These are phyloP conservation scores for Podaxis sp. DNA, from an alignment of 768 basidiomycete genomes.

Conservation along the genomic window DNA sequence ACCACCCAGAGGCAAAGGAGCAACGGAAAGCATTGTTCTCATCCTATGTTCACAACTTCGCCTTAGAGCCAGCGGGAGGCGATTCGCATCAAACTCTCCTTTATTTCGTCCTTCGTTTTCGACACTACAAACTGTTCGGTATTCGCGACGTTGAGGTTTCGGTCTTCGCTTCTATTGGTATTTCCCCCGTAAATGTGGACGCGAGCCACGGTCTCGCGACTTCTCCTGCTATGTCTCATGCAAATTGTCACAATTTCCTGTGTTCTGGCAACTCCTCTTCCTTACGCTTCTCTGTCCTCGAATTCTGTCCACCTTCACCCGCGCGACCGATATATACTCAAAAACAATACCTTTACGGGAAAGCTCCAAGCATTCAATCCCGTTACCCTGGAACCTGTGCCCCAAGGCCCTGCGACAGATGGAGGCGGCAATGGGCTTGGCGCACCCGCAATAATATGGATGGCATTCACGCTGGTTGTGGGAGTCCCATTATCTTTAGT, in stretches of 20 bases:
- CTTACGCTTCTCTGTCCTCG: neutral
- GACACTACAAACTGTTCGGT: neutral
- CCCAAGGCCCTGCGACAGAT: slow-evolving; percentile 58
- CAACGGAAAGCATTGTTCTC: neutral
- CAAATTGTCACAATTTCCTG: neutral
- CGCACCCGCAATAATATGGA: slow-evolving; percentile 55
- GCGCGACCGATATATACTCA: slow-evolving; percentile 11
- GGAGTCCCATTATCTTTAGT: slow-evolving; percentile 54
- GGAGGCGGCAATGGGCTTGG: slow-evolving; percentile 51
- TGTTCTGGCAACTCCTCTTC: slow-evolving; percentile 3
- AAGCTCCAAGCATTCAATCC: slow-evolving; percentile 44
- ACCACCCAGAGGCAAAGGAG: neutral
- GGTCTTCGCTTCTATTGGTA: neutral
- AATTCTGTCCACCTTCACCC: neutral
- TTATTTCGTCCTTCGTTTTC: slow-evolving; percentile 2
- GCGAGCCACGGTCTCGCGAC: slow-evolving; percentile 8
- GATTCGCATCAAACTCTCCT: neutral
- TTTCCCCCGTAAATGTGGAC: slow-evolving; percentile 3
- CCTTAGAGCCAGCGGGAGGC: neutral
- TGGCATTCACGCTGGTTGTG: slow-evolving; percentile 46
- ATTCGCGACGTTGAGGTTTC: neutral
- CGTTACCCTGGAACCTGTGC: slow-evolving; percentile 36
- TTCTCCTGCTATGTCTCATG: neutral
- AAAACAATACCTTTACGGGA: slow-evolving; percentile 33
- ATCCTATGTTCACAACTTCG: neutral